A percentile compares a stretch with the other conserved stretches of the same genome.
Conservation (phyloP, 257 asterid genomes). For the Oldenlandia corymbosa region DNA sequence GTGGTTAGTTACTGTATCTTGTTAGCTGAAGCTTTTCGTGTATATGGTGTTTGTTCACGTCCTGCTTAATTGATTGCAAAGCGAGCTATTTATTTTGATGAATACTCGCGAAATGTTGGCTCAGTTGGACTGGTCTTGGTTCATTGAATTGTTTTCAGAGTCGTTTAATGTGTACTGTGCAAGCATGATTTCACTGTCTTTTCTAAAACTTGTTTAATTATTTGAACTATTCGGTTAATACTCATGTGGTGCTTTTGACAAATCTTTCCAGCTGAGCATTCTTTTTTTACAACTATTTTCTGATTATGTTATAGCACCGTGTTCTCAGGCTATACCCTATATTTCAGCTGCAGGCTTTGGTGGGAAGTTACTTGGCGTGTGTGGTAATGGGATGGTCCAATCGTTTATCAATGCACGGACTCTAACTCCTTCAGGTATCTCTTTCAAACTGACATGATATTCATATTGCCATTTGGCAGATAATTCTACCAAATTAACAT, state of each 20-base stretch:
- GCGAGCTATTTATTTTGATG: neutral
- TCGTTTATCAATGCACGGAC: slow-evolving; percentile 90
- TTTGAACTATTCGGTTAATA: neutral
- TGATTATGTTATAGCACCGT: slow-evolving; percentile 2
- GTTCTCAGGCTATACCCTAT: slow-evolving; percentile 73
- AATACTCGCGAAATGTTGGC: neutral
- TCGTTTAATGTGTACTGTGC: neutral
- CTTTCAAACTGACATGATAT: slow-evolving; percentile 5
- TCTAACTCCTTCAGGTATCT: slow-evolving; percentile 67
- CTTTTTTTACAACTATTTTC: neutral
- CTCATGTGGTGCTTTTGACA: neutral
- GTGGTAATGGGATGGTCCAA: slow-evolving; percentile 98
- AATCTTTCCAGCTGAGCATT: neutral
- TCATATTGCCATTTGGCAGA: slow-evolving; percentile 3
- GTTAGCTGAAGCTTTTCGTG: too few species aligned
- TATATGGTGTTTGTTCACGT: too few species aligned
- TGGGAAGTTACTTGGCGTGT: slow-evolving; percentile 91
- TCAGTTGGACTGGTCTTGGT: neutral
- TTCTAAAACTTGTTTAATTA: neutral
- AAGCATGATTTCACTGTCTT: neutral
- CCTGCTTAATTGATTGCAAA: neutral
- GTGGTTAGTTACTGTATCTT: too few species aligned
- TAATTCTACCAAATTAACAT: too few species aligned
- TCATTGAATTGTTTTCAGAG: neutral
- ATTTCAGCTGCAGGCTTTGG: slow-evolving; percentile 99